Base-by-base conservation (phyloP, 2,329 filamentous ascomycete species). In the Domatiomyces globalis region DNA sequence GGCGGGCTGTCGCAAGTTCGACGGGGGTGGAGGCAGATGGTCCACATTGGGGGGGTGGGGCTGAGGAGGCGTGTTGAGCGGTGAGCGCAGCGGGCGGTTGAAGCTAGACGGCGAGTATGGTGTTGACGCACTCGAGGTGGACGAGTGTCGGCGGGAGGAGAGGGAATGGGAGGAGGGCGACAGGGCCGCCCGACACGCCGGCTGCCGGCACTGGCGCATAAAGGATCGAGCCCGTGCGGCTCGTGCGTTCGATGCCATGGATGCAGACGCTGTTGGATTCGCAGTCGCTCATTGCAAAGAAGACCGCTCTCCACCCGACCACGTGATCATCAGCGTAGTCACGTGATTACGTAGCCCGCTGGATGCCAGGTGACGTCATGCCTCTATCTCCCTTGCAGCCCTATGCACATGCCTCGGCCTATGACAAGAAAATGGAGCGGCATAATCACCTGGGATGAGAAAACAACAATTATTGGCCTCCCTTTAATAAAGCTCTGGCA, bases 61-160 rank as follows among this genome's bases (percentile, higher is more conserved):
- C 25, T n/a, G 54, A 29, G 43, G 52, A 52, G 7, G 47, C 46
- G 44, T 46, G 33, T 52, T 17, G 53, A 25, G 18, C 42, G 39
- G 4, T 49, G 47, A 48, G 51, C 43, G 39, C 27, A 54, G 27
- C 27, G 51, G 44, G 39, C 50, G 54, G 49, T 49, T 56, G 54
- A 59, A 59, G 48, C 56, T 59, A 17, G 54, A 53, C 10, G 58
- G 58, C 25, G 57, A 51, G 47, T 56, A 57, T 42, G 54, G 52
- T 10, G 54, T 53, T 46, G 43, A 44, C 17, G 46, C 27, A 45
- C 22, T 53, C n/a, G 54, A 36, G 18, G 52, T 46, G 8, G 52
- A 54, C 7, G 51, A 46, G 19, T 52, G 45, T n/a, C 42, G 48
- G 22, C 19, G 22, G 5, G 33, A 36, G 43, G 39, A 8, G 27